Conservation (phyloP, 441 rosid genomes). For the Francoa sonchifolia region DNA sequence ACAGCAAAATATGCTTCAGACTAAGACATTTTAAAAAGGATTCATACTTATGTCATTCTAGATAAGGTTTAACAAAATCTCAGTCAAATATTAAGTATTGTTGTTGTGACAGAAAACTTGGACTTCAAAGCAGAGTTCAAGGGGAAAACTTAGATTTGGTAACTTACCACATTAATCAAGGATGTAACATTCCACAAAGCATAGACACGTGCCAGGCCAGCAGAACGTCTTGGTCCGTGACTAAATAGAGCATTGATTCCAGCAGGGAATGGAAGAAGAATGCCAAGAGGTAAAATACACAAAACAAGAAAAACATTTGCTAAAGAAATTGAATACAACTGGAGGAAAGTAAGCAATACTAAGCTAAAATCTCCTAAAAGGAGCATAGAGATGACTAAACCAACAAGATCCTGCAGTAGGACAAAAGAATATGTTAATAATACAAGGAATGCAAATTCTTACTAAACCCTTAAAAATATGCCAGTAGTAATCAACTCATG, state of each 20-base stretch:
- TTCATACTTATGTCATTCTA: too few species aligned
- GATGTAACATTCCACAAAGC: slow-evolving; percentile 94
- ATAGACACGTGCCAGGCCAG: slow-evolving; percentile 93
- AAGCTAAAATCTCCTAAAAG: slow-evolving; percentile 98
- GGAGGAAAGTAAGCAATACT: slow-evolving; percentile 95
- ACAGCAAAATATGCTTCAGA: too few species aligned
- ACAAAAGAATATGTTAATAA: slow-evolving; percentile 14
- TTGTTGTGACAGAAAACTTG: too few species aligned
- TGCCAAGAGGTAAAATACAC: slow-evolving; percentile 83
- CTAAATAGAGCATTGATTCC: slow-evolving; percentile 99
- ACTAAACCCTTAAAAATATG: too few species aligned
- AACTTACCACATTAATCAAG: slow-evolving; percentile 83
- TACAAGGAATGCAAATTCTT: too few species aligned
- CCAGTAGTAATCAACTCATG: not conserved
- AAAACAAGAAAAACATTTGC: slow-evolving; percentile 70
- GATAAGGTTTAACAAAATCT: too few species aligned
- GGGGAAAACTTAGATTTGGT: slow-evolving; percentile 5
- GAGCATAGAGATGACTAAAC: slow-evolving; percentile 89
- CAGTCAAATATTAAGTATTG: too few species aligned
- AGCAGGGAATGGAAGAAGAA: slow-evolving; percentile 96
- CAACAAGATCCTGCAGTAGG: slow-evolving; percentile 89
- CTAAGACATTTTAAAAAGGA: too few species aligned
- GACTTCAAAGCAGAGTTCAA: not conserved
- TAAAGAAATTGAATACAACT: slow-evolving; percentile 87
- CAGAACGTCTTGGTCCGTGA: slow-evolving; percentile 96